Conservation (phyloP, 352 stramenopile species). For the Sclerospora graminicola region DNA sequence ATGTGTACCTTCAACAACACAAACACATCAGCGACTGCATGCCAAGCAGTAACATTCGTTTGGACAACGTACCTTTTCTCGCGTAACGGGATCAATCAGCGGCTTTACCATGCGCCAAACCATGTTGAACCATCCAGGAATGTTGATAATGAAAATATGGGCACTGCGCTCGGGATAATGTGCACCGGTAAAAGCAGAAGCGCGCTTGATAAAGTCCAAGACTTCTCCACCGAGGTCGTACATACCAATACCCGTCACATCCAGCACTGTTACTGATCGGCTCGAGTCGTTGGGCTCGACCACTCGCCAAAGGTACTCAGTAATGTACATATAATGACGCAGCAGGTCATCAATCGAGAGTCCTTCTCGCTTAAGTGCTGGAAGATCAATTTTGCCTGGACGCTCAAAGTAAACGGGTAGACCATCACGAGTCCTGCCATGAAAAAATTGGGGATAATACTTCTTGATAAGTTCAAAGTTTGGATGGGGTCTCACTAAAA, state of each 20-base stretch:
- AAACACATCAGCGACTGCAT: neutral
- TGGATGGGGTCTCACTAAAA: constrained; percentile 68
- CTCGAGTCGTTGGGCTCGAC: constrained; percentile 66
- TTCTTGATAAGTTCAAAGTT: constrained; percentile 87
- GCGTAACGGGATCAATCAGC: constrained; percentile 89
- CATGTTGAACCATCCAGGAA: constrained; percentile 91
- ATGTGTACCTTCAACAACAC: constrained; percentile 46
- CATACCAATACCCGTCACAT: constrained; percentile 82
- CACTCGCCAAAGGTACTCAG: constrained; percentile 83
- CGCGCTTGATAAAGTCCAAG: constrained; percentile 83
- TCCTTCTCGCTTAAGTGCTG: constrained; percentile 76
- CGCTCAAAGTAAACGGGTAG: constrained; percentile 80
- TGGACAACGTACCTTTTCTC: constrained; percentile 78
- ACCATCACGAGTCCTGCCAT: constrained; percentile 67
- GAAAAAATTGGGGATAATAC: constrained; percentile 88
- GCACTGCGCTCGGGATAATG: constrained; percentile 91
- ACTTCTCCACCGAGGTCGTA: constrained; percentile 82
- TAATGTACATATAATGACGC: constrained; percentile 89
- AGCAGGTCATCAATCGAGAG: constrained; percentile 83
- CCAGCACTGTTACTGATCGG: constrained; percentile 74
- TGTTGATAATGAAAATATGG: constrained; percentile 94
- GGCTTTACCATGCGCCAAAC: constrained; percentile 91
- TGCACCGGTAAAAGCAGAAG: constrained; percentile 77
- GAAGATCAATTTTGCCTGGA: constrained; percentile 78
- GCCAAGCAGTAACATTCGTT: neutral